Evolutionary conservation across 306 rosid genomes (phyloP).

Genomic region (Vicia sativa): DNA sequence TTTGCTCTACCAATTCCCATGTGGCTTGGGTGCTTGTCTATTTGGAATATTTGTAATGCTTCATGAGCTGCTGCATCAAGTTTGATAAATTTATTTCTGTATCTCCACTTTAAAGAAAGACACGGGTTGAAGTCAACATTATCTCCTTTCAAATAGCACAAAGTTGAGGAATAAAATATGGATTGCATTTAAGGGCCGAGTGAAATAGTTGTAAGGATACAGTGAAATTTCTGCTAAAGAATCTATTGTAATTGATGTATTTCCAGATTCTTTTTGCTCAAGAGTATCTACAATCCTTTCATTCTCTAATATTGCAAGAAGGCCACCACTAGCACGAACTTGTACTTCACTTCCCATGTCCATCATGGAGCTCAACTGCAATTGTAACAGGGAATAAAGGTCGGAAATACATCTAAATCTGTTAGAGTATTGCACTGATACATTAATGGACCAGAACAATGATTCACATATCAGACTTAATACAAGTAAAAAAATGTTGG

Average conservation of each 20-base stretch:
- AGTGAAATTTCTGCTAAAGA: constrained; percentile 77
- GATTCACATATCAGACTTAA: constrained; percentile 15
- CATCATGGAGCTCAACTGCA: constrained; percentile 95
- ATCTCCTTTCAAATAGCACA: constrained; percentile 32
- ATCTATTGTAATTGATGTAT: constrained; percentile 76
- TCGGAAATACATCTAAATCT: constrained; percentile 12
- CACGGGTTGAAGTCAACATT: constrained; percentile 25
- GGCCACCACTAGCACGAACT: constrained; percentile 97
- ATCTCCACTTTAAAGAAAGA: constrained; percentile 57
- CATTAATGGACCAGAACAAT: constrained; percentile 19
- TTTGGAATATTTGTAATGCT: constrained; percentile 96
- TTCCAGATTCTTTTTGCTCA: constrained; percentile 78
- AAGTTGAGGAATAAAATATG: constrained; percentile 25
- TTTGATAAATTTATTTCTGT: constrained; percentile 86
- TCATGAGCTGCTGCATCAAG: constrained; percentile 92
- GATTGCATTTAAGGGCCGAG: constrained; percentile 32
- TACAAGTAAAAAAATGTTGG: constrained; percentile 25
- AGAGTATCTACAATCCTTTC: constrained; percentile 86
- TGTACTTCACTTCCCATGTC: constrained; percentile 92
- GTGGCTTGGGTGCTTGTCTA: constrained; percentile 96
- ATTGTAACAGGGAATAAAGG: constrained; percentile 31
- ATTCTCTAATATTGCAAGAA: constrained; percentile 93
- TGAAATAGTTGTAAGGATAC: constrained; percentile 60
- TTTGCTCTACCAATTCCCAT: constrained; percentile 99
- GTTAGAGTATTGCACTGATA: constrained; percentile 25